Conservation (phyloP, 176 grass and related monocot genomes). For the Musa acuminata region DNA sequence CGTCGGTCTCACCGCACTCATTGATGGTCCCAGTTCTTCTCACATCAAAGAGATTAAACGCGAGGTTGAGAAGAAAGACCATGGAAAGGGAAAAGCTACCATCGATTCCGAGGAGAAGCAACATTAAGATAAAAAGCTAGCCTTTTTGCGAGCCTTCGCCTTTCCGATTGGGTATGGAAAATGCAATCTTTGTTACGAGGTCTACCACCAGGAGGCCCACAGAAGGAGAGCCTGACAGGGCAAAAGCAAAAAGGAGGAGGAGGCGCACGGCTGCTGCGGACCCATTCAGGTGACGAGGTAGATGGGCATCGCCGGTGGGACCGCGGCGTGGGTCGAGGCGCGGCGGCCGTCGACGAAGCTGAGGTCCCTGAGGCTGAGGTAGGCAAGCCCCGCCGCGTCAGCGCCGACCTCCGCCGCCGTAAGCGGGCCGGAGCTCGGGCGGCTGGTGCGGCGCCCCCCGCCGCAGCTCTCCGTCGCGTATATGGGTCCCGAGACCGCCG, state of each 20-base stretch:
- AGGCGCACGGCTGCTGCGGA: neutral
- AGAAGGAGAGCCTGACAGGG: neutral
- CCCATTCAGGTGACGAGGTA: constrained; percentile 52
- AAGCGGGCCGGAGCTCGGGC: constrained; percentile 27
- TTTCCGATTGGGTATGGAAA: neutral
- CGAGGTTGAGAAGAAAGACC: no score
- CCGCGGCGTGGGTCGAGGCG: neutral
- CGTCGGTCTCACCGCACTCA: no score
- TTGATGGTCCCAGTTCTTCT: no score
- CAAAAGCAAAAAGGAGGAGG: no score
- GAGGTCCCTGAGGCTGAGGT: constrained; percentile 38
- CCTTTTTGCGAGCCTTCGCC: neutral
- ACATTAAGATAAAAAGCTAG: neutral
- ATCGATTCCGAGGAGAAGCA: neutral
- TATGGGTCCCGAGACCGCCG: neutral
- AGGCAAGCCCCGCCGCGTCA: constrained; percentile 11
- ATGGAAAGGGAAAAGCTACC: no score
- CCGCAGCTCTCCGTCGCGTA: neutral
- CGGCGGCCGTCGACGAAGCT: neutral
- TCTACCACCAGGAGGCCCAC: neutral
- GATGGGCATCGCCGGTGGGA: constrained; percentile 36
- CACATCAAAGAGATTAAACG: no score
- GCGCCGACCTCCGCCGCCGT: constrained; percentile 34
- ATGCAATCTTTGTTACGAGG: neutral
- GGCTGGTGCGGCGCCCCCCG: constrained; percentile 20